Evolutionary conservation across 768 basidiomycete genomes (phyloP), one percentile per base, ranked within the genome.

Genomic region (Boletellus emodensis): DNA sequence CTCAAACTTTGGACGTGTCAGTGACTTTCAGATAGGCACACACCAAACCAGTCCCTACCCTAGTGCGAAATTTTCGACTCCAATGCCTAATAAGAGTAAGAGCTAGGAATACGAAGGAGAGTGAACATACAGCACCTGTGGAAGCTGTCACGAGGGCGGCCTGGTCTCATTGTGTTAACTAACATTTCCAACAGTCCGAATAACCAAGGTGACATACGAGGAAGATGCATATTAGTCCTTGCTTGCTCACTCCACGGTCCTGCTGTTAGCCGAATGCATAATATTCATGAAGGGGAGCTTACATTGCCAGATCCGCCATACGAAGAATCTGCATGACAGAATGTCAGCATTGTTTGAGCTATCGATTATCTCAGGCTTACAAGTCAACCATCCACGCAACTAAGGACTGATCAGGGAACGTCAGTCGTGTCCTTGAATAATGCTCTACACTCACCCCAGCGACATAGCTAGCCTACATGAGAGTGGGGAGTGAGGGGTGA

Each of bases 271-370:
- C 36, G 15, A 15, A 7, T n/a, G 13, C 8, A 1, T 1, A n/a
- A 36, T 4, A 26, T 2, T 10, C 7, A 34, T 24, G 1, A 18
- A 17, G n/a, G 15, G 20, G 22, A 9, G 30, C 59, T 51, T 42
- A 60, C 59, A 20, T 44, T 51, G 51, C 54, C 54, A 52, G 17
- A 60, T 49, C 17, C 59, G 59, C 59, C 58, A 60, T 26, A 60
- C 30, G 28, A 57, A 60, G 36, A 43, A 56, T 10, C 59, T 60
- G 40, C n/a, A 32, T 14, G 40, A 18, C 6, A 12, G 15, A 24
- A 6, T 4, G 3, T 52, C 11, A 42, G 33, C n/a, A 18, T 14
- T 15, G 3, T 32, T 33, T 20, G n/a, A 26, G n/a, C 11, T 0
- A 37, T 18, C 11, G 17, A 15, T 32, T 3, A 22, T 26, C 2